Conservation (phyloP, 345 rosid species). For the Trapa bicornis region DNA sequence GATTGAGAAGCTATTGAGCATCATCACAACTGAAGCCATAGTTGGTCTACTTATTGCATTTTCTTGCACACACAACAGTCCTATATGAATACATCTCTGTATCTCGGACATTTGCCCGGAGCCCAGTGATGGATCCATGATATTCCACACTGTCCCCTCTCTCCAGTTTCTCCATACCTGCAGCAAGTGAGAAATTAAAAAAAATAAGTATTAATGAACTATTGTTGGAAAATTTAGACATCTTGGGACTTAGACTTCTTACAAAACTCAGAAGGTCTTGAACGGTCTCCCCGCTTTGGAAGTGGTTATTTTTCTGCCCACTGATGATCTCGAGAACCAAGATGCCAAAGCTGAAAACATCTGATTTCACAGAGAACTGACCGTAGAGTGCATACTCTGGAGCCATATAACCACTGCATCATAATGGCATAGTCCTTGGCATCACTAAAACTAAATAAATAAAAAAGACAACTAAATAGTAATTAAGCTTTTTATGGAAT, state of each 20-base stretch:
- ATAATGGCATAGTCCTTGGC: not conserved
- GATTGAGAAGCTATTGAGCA: not conserved
- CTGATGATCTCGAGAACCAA: constrained; percentile 47
- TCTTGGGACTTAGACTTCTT: not conserved
- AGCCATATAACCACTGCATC: constrained; percentile 54
- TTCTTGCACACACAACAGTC: constrained; percentile 75
- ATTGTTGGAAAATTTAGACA: not conserved
- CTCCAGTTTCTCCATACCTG: constrained; percentile 73
- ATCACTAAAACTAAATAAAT: not conserved
- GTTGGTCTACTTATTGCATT: constrained; percentile 47
- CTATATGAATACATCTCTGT: constrained; percentile 61
- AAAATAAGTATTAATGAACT: not conserved
- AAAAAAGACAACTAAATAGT: not conserved
- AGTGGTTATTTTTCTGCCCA: constrained; percentile 40
- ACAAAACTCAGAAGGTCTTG: not conserved
- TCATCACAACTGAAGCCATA: constrained; percentile 25
- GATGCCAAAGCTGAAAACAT: constrained; percentile 65
- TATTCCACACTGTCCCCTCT: constrained; percentile 41
- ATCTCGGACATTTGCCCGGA: constrained; percentile 28
- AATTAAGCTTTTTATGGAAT: not conserved
- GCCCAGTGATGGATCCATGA: constrained; percentile 40
- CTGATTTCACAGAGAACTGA: constrained; percentile 49
- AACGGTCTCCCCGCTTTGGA: constrained; percentile 13
- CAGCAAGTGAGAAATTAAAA: not conserved
- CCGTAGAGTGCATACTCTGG: constrained; percentile 74